phyloP scores from a whole-genome alignment of 306 rosid genomes.

The Bauhinia variegata region DNA sequence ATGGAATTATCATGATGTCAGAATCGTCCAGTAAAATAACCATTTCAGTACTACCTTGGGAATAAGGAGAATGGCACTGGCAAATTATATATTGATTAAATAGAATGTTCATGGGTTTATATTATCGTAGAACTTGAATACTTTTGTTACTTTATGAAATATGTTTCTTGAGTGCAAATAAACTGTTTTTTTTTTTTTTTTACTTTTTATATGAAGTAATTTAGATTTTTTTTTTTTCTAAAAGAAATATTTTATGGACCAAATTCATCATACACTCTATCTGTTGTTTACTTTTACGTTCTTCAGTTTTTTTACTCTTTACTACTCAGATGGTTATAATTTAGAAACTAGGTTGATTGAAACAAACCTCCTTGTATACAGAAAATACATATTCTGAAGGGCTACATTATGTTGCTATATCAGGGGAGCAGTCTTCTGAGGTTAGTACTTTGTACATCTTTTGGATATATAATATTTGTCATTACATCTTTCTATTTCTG shows the following conservation, averaged over 20 bases:
- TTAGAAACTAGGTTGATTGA: constrained; percentile 13
- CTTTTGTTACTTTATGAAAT: neutral
- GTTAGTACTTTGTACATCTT: constrained; percentile 45
- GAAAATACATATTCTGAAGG: constrained; percentile 48
- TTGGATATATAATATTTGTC: constrained; percentile 36
- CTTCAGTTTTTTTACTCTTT: constrained; percentile 9
- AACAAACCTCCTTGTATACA: constrained; percentile 38
- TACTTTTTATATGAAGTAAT: no score
- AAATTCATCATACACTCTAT: constrained; percentile 18
- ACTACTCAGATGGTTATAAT: constrained; percentile 17
- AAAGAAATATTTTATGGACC: neutral
- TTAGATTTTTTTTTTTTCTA: no score
- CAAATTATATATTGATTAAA: neutral
- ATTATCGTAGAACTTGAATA: constrained; percentile 7
- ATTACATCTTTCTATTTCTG: neutral
- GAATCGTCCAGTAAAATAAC: neutral
- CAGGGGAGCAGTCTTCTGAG: constrained; percentile 83
- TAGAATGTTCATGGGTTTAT: constrained; percentile 16
- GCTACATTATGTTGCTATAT: constrained; percentile 64
- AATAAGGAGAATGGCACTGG: constrained; percentile 2
- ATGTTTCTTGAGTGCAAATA: neutral
- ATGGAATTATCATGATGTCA: neutral
- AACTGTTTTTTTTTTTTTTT: neutral
- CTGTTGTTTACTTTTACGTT: constrained; percentile 25
- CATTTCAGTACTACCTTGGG: constrained; percentile 7